phyloP scores from a whole-genome alignment of 208 protist genomes.

The Lotmaria passim region DNA sequence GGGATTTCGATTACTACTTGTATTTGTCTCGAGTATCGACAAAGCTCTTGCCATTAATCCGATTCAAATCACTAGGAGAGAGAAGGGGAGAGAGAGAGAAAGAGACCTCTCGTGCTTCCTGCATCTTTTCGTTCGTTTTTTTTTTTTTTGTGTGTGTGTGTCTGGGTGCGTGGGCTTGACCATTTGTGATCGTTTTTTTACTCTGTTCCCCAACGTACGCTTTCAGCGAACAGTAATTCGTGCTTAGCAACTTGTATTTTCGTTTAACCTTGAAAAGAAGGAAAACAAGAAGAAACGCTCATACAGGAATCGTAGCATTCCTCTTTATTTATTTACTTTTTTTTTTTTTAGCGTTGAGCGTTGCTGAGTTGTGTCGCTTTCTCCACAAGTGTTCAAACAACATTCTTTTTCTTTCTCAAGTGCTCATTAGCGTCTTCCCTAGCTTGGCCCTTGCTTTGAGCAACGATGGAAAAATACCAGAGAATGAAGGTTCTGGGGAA shows the following conservation, averaged over 20 bases:
- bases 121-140: background rate
- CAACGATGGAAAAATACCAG: conserved; percentile 89
- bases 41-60: too few species aligned
- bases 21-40: too few species aligned
- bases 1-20: too few species aligned
- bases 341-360: background rate
- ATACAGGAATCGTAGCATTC: background rate
- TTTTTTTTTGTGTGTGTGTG: conserved; percentile 3
- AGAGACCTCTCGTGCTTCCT: background rate
- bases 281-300: background rate
- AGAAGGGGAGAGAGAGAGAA: background rate
- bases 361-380: too few species aligned
- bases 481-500: conserved; percentile 92
- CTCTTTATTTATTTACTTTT: conserved; percentile 10
- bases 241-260: too few species aligned
- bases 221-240: too few species aligned
- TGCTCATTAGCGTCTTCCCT: too few species aligned
- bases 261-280: background rate
- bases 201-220: background rate
- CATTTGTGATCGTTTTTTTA: background rate
- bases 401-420: background rate
- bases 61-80: too few species aligned
- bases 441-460: too few species aligned
- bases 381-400: background rate
- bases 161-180: background rate